These are phyloP conservation scores for Phytophthora palmivora DNA, from an alignment of 352 stramenopile species.

Conservation along the genomic window DNA sequence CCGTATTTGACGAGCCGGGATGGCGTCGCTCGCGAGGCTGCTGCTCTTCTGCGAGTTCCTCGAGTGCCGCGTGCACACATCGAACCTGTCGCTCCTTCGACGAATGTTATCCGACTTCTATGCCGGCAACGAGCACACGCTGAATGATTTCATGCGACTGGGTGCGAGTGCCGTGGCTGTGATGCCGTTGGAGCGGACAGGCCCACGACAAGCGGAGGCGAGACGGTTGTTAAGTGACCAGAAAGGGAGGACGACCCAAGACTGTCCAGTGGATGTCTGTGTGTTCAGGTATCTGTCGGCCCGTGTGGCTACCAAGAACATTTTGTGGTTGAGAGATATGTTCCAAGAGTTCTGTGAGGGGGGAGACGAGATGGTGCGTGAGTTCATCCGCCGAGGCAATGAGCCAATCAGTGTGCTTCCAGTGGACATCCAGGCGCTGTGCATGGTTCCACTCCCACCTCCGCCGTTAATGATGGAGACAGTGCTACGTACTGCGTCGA, in stretches of 20 bases:
- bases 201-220: constrained; percentile 7
- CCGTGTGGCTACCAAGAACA: constrained; percentile 49
- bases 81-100: constrained; percentile 32
- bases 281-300: constrained; percentile 32
- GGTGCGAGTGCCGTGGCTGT: constrained; percentile 34
- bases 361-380: constrained; percentile 21
- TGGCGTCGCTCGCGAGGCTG: constrained; percentile 15
- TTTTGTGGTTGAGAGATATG: constrained; percentile 41
- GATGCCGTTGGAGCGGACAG: constrained; percentile 25
- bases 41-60: constrained; percentile 46
- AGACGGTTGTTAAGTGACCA: constrained; percentile 17
- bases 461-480: constrained; percentile 7
- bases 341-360: constrained; percentile 42
- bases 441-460: constrained; percentile 13
- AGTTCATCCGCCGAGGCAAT: constrained; percentile 30
- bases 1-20: too few relatives aligned
- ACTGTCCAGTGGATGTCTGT: constrained; percentile 2
- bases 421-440: constrained; percentile 27
- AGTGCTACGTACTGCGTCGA: not conserved
- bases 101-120: constrained; percentile 36
- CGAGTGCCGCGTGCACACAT: constrained; percentile 35
- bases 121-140: constrained; percentile 29
- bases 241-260: not conserved
- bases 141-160: constrained; percentile 41
- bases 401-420: constrained; percentile 41